These are phyloP conservation scores for Limonium bicolor DNA, from an alignment of 148 eudicot genomes.

Conservation along the genomic window DNA sequence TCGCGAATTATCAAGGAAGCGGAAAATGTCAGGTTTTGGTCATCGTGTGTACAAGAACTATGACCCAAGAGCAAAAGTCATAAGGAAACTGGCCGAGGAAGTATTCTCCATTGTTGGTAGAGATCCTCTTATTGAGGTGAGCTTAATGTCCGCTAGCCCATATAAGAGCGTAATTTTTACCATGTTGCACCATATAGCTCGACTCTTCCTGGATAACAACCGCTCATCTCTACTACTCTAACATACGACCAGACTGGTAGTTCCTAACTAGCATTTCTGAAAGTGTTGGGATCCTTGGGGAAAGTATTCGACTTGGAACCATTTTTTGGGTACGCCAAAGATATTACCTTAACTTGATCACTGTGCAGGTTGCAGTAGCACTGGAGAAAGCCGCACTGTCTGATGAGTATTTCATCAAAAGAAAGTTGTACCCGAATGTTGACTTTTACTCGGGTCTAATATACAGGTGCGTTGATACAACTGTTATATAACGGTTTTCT, in stretches of 20 bases:
- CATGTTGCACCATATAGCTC: no score
- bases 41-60: slow-evolving; percentile 98
- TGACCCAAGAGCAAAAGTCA: slow-evolving; percentile 95
- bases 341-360: background rate
- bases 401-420: slow-evolving; percentile 83
- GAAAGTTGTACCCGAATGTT: slow-evolving; percentile 96
- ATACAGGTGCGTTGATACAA: slow-evolving; percentile 78
- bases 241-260: no score
- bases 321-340: no score
- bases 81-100: slow-evolving; percentile 88
- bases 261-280: no score
- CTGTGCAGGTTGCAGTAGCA: slow-evolving; percentile 85
- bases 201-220: background rate
- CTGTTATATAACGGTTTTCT: background rate
- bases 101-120: slow-evolving; percentile 95
- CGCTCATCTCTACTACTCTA: background rate
- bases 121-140: slow-evolving; percentile 99
- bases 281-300: no score
- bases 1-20: slow-evolving; percentile 38
- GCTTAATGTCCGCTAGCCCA: background rate
- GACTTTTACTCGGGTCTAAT: slow-evolving; percentile 98
- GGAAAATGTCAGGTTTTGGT: slow-evolving; percentile 99
- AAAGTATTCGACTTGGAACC: no score
- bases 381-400: slow-evolving; percentile 97
- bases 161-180: background rate